A percentile compares a stretch with the other conserved stretches of the same genome.
These are phyloP conservation scores for Fusarium illudens DNA, from an alignment of 2,329 filamentous ascomycete genomes.

Conservation along the genomic window DNA sequence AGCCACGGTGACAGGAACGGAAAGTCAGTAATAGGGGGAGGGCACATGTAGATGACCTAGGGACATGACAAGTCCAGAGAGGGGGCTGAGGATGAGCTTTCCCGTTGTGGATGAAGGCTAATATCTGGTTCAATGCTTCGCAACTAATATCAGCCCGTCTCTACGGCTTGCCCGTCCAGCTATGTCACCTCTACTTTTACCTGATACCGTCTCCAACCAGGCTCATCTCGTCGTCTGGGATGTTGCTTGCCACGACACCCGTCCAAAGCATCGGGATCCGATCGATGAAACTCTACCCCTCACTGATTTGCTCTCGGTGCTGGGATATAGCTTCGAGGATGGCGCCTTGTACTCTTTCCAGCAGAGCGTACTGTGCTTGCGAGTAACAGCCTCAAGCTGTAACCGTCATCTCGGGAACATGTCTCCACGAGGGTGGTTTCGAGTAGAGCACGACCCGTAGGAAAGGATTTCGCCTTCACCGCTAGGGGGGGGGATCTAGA, in stretches of 20 bases:
- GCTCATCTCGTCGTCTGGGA: background rate
- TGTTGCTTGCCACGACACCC: background rate
- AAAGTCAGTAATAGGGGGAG: background rate
- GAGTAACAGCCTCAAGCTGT: background rate
- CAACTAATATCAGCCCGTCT: background rate
- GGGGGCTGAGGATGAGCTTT: background rate
- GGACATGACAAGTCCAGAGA: background rate
- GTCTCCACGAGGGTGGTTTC: background rate
- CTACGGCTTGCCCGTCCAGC: background rate
- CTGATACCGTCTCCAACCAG: background rate
- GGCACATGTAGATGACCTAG: background rate
- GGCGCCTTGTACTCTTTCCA: background rate
- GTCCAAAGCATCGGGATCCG: background rate
- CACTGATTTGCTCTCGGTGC: background rate
- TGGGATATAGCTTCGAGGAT: background rate
- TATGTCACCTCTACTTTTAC: background rate
- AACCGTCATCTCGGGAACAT: slow-evolving; percentile 3
- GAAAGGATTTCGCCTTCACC: background rate
- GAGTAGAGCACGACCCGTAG: background rate
- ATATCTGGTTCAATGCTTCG: background rate
- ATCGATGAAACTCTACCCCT: background rate
- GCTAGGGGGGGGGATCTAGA: background rate
- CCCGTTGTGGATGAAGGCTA: background rate
- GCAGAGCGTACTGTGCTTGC: background rate
- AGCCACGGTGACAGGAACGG: background rate